Evolutionary conservation across 805 yeast species (phyloP).

Genomic region (Schwanniomyces pseudopolymorphus): DNA sequence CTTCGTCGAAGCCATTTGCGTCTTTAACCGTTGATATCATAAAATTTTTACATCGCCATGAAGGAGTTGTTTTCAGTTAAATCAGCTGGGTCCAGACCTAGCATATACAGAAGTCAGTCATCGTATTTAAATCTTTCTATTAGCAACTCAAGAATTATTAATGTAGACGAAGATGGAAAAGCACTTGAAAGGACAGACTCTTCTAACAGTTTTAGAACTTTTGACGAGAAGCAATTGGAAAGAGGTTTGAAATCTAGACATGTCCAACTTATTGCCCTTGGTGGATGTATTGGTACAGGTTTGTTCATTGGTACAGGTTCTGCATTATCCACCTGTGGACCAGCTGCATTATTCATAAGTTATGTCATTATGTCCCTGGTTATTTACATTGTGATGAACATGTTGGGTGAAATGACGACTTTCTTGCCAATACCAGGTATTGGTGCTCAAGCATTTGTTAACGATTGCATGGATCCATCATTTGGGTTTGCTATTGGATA

Average conservation of each 20-base stretch:
- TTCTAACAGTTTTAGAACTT: conserved; percentile 14
- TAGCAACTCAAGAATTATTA: conserved; percentile 25
- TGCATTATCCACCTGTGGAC: conserved; percentile 60
- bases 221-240: conserved; percentile 27
- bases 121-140: conserved; percentile 26
- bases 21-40: not conserved
- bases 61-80: conserved; percentile 10
- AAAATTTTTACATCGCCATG: not conserved
- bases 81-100: conserved; percentile 18
- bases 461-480: conserved; percentile 25
- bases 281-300: conserved; percentile 81
- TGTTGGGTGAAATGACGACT: conserved; percentile 33
- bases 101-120: conserved; percentile 24
- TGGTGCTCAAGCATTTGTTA: conserved; percentile 31
- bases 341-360: conserved; percentile 56
- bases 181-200: conserved; percentile 17
- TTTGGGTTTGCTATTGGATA: conserved; percentile 35
- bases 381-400: conserved; percentile 30
- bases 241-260: conserved; percentile 47
- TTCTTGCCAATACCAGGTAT: conserved; percentile 35
- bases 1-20: not conserved
- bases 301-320: conserved; percentile 65
- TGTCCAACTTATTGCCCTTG: conserved; percentile 74
- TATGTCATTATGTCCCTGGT: conserved; percentile 21
- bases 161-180: conserved; percentile 22